Percentiles rank a stretch among this genome's conserved stretches.
Conservation (phyloP, 805 yeast species). For the Brettanomyces anomalus region DNA sequence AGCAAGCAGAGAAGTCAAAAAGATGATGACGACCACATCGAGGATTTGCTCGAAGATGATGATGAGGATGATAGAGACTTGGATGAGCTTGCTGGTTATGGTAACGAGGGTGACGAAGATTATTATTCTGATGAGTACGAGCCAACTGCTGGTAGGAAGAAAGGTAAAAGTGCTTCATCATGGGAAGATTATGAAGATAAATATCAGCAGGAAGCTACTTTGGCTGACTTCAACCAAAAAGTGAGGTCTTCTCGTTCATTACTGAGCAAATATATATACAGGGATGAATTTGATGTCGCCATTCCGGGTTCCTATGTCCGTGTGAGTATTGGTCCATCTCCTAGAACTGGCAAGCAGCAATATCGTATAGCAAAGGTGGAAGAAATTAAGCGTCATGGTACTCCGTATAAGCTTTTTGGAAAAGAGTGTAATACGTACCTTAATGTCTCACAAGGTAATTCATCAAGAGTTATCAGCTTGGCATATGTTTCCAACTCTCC, state of each 20-base stretch:
- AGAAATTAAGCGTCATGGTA: constrained; percentile 35
- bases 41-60: constrained; percentile 21
- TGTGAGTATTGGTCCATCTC: constrained; percentile 69
- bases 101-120: constrained; percentile 26
- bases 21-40: constrained; percentile 24
- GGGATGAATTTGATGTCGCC: constrained; percentile 68
- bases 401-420: constrained; percentile 33
- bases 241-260: constrained; percentile 71
- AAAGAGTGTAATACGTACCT: constrained; percentile 44
- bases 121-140: constrained; percentile 18
- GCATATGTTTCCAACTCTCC: constrained; percentile 72
- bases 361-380: constrained; percentile 82
- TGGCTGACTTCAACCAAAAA: constrained; percentile 55
- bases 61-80: constrained; percentile 34
- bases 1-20: constrained; percentile 21
- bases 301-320: constrained; percentile 73
- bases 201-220: constrained; percentile 33
- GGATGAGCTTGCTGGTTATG: constrained; percentile 25
- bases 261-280: constrained; percentile 66
- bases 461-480: constrained; percentile 68
- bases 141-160: constrained; percentile 18
- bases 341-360: constrained; percentile 48
- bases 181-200: constrained; percentile 22
- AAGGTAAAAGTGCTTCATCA: constrained; percentile 12
- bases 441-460: constrained; percentile 73